Evolutionary conservation across 2,329 filamentous ascomycete species (phyloP).

Genomic region (Penicillium paneum): DNA sequence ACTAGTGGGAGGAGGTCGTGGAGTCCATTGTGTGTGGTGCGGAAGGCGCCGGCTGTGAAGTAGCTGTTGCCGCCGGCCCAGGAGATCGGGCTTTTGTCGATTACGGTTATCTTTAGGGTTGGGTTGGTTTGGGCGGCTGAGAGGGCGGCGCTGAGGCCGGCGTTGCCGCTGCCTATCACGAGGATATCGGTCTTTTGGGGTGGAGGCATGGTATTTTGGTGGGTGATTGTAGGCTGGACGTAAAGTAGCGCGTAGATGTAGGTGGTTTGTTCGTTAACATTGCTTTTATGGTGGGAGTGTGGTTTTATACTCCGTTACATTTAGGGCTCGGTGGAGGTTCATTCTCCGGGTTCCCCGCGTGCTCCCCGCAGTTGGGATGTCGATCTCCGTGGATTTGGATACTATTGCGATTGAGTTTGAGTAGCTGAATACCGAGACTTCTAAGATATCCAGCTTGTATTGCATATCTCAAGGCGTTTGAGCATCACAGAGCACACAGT

Average conservation of each 20-base stretch:
- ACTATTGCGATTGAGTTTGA: neutral
- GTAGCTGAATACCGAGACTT: too few species aligned
- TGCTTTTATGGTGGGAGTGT: neutral
- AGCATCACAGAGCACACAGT: too few species aligned
- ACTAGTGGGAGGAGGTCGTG: constrained; percentile 59
- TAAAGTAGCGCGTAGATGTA: neutral
- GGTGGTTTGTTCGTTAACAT: neutral
- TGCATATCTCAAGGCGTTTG: too few species aligned
- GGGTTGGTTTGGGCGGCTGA: constrained; percentile 50
- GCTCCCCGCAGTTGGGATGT: constrained; percentile 3
- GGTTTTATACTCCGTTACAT: neutral
- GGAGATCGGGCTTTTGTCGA: constrained; percentile 58
- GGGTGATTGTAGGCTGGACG: too few species aligned
- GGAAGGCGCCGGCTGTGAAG: constrained; percentile 64
- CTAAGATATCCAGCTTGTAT: too few species aligned
- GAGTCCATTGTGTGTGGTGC: constrained; percentile 56
- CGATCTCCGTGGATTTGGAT: neutral
- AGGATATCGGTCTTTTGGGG: constrained; percentile 35
- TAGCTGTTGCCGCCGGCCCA: constrained; percentile 64
- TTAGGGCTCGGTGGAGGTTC: constrained; percentile 4
- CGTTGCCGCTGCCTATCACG: constrained; percentile 62
- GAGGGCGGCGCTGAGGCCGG: constrained; percentile 60
- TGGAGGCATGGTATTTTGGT: neutral
- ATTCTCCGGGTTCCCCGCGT: neutral
- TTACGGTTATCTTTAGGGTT: constrained; percentile 46